phyloP scores from a whole-genome alignment of 331 rosid genomes.

The Stylosanthes scabra region DNA sequence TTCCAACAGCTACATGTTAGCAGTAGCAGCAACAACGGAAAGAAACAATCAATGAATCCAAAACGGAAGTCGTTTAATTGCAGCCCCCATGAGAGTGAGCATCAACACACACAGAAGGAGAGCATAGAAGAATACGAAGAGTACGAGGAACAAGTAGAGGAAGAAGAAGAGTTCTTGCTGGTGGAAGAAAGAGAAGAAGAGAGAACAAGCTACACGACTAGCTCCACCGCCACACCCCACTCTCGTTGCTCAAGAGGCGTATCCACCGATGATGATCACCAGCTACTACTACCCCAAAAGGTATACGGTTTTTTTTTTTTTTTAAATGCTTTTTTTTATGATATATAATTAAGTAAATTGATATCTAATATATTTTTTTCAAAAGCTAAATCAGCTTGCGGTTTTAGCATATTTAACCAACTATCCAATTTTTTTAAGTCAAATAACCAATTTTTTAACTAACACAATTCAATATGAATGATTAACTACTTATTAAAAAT shows the following conservation, averaged over 20 bases:
- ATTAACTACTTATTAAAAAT: no score
- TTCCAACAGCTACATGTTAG: conserved; percentile 51
- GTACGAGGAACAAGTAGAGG: conserved; percentile 49
- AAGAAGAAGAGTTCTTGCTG: conserved; percentile 46
- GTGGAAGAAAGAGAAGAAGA: conserved; percentile 60
- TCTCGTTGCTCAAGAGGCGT: conserved; percentile 91
- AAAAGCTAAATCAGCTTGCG: no score
- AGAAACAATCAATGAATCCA: conserved; percentile 33
- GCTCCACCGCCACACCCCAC: conserved; percentile 79
- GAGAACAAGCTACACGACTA: conserved; percentile 62
- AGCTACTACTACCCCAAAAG: conserved; percentile 27
- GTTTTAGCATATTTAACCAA: no score
- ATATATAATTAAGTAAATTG: no score
- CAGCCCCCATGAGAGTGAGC: conserved; percentile 21
- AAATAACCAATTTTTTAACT: no score
- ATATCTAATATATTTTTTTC: no score
- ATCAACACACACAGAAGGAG: background rate
- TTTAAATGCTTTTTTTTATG: no score
- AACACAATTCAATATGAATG: no score
- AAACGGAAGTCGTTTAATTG: conserved; percentile 40
- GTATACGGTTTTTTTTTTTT: no score
- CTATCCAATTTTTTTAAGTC: no score
- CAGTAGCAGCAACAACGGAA: conserved; percentile 34
- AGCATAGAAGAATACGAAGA: conserved; percentile 16
- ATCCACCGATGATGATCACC: conserved; percentile 58